Percentiles rank a stretch among this genome's conserved stretches.
phyloP scores from a whole-genome alignment of 306 rosid genomes.

The Dicorynia guianensis region DNA sequence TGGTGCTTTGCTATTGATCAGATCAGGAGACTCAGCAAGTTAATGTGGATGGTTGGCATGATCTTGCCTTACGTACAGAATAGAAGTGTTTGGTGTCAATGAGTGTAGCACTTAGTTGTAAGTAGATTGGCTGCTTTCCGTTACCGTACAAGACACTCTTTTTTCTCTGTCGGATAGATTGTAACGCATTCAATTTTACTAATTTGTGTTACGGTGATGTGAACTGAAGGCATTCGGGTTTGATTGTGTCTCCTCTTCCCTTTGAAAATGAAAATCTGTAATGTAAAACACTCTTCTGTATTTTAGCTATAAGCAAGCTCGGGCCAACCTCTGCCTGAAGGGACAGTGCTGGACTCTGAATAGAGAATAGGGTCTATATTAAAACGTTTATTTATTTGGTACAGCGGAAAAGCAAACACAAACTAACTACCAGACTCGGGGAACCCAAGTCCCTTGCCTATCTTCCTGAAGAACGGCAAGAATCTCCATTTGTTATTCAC shows the following conservation, averaged over 20 bases:
- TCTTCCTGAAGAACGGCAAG: no score
- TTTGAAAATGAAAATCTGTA: background rate
- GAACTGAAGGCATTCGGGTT: background rate
- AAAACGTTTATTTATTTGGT: no score
- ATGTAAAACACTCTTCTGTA: background rate
- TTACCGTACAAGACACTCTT: background rate
- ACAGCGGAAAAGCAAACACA: no score
- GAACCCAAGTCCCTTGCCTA: no score
- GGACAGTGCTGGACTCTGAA: background rate
- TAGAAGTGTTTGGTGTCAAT: conserved; percentile 25
- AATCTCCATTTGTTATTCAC: no score
- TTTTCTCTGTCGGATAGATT: conserved; percentile 7
- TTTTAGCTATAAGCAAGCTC: conserved; percentile 22
- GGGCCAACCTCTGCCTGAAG: background rate
- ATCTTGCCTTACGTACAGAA: conserved; percentile 57
- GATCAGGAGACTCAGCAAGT: conserved; percentile 57
- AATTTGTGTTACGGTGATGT: conserved; percentile 7
- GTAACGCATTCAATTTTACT: background rate
- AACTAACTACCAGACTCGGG: no score
- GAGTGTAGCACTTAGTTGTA: conserved; percentile 21
- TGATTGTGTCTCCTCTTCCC: conserved; percentile 9
- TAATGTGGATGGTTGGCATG: conserved; percentile 58
- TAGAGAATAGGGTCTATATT: background rate
- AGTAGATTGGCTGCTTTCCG: conserved; percentile 26
- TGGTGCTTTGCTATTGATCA: conserved; percentile 36